A percentile compares a stretch with the other conserved stretches of the same genome.
These are phyloP conservation scores for Catharanthus roseus DNA, from an alignment of 257 asterid genomes.

Conservation along the genomic window DNA sequence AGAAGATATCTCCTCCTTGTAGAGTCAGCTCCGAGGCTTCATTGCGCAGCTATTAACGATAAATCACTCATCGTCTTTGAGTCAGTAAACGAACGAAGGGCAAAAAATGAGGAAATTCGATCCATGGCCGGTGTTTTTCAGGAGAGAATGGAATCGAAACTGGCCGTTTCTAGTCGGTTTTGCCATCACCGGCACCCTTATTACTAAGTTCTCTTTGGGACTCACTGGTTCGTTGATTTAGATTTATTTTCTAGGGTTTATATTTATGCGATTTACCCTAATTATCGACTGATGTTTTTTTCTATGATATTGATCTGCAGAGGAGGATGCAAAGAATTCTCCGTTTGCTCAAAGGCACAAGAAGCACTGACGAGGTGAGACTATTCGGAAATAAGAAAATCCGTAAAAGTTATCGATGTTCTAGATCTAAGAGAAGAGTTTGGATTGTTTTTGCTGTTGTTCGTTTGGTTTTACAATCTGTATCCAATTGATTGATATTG, in stretches of 20 bases:
- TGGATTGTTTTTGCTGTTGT: background rate
- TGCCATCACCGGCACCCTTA: slow-evolving; percentile 32
- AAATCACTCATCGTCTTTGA: background rate
- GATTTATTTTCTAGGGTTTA: background rate
- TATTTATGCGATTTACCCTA: too few relatives aligned
- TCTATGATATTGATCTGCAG: slow-evolving; percentile 10
- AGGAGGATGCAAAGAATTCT: slow-evolving; percentile 37
- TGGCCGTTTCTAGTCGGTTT: slow-evolving; percentile 38
- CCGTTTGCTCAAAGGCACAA: slow-evolving; percentile 33
- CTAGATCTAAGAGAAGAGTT: background rate
- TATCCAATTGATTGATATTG: background rate
- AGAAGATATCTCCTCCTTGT: background rate
- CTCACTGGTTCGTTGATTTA: slow-evolving; percentile 25
- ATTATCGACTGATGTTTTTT: too few relatives aligned
- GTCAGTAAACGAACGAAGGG: background rate
- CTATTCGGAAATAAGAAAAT: background rate
- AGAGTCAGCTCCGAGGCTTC: too few relatives aligned
- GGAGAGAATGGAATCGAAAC: slow-evolving; percentile 32
- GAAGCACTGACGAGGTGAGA: slow-evolving; percentile 22
- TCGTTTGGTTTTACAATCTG: background rate
- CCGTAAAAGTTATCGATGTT: slow-evolving; percentile 1
- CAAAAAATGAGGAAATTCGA: slow-evolving; percentile 30
- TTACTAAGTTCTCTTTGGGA: slow-evolving; percentile 31
- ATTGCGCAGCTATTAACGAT: background rate
- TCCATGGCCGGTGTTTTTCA: slow-evolving; percentile 36